Base-by-base conservation (phyloP, 768 basidiomycete genomes). In the Suillus americanus region DNA sequence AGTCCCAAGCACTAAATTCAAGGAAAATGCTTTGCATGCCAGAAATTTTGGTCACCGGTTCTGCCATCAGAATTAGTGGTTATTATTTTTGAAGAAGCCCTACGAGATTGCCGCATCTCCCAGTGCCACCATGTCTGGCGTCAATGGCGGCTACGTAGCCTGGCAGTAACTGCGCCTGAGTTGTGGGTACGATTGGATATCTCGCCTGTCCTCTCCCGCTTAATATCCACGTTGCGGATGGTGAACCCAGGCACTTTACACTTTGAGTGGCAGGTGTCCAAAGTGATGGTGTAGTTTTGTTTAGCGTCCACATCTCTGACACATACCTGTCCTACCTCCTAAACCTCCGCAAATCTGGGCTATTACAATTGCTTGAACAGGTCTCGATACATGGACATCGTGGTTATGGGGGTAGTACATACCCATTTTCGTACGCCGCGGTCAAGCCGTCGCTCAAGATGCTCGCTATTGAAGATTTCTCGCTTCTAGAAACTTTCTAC, bases 261-360 rank as follows among this genome's bases (percentile, higher is more conserved):
- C 9, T 73, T 74, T 55, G 71, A 75, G 41, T n/a, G 8, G n/a
- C 45, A 59, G 38, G 70, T 66, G 41, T 64, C 76, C 25, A 70
- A 73, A 60, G 30, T 68, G 71, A n/a, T 76, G 75, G 74, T 67
- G 70, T 55, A 76, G 68, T 57, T 57, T 61, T 76, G 28, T 66
- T 65, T 20, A 64, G 76, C 28, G 63, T 68, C 40, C 60, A 59
- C 60, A 66, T 69, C 50, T 76, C 73, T 40, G 73, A 76, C 38
- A 70, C 73, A 56, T 67, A 76, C 53, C 67, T 76, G 9, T 23
- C 20, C 33, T 37, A 48, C 23, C 46, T 23, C 46, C 46, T n/a
- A 48, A 48, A 48, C 46, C 3, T 23, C n/a, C n/a, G 10, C 20
- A 46, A 23, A 23, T 48, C 46, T 23, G 2, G 46, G 23, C 46